Evolutionary conservation across 352 stramenopile species (phyloP).

Genomic region (Globisporangium uncinulatum): DNA sequence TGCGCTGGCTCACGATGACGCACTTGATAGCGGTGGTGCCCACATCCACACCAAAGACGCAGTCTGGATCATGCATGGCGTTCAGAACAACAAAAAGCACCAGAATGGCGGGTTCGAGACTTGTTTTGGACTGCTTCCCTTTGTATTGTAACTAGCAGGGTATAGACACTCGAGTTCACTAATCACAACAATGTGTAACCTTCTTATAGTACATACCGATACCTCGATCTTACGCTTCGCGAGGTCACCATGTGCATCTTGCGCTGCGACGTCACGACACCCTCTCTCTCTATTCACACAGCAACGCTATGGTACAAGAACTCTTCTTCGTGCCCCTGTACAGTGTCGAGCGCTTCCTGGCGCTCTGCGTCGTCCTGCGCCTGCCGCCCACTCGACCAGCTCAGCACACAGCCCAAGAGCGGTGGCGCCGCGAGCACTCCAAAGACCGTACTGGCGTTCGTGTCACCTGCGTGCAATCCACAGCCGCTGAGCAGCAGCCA

Average conservation of each 20-base stretch:
- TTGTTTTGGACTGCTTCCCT: no score
- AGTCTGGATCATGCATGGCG: neutral
- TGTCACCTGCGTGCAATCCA: neutral
- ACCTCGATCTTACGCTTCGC: no score
- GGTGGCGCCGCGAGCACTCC: constrained; percentile 2
- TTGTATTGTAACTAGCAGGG: no score
- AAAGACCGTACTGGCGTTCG: constrained; percentile 4
- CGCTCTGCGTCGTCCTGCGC: constrained; percentile 9
- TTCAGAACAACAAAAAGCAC: neutral
- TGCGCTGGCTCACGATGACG: constrained; percentile 31
- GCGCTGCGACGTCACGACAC: no score
- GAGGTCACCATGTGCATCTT: no score
- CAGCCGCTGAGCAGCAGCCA: constrained; percentile 7
- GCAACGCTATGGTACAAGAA: constrained; percentile 9
- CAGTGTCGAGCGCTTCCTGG: constrained; percentile 12
- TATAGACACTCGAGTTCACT: no score
- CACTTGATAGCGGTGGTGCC: constrained; percentile 79
- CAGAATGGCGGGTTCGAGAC: neutral
- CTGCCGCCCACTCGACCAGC: constrained; percentile 1
- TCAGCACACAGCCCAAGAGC: constrained; percentile 4
- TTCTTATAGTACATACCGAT: no score
- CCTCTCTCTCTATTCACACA: neutral
- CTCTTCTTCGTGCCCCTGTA: constrained; percentile 6
- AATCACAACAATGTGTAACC: no score
- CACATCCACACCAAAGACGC: constrained; percentile 59